Evolutionary conservation across 2,329 filamentous ascomycete species (phyloP).

Genomic region (Aspergillus bombycis): DNA sequence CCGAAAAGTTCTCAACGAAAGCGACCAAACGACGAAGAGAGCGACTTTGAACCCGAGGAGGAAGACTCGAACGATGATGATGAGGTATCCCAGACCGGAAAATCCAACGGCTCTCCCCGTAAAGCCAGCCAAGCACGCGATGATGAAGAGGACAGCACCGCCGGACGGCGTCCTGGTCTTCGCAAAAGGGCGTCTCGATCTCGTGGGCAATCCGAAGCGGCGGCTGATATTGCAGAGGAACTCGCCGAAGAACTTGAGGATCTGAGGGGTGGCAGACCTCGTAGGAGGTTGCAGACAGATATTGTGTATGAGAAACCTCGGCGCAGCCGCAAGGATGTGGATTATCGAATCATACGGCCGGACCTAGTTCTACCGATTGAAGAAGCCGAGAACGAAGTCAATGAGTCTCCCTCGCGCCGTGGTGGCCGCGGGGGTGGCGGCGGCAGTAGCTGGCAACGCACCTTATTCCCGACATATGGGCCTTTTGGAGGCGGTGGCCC

Average conservation of each 20-base stretch:
- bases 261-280: conserved; percentile 50
- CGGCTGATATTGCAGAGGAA: conserved; percentile 56
- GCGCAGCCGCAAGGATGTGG: conserved; percentile 66
- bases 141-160: conserved; percentile 51
- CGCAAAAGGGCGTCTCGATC: conserved; percentile 54
- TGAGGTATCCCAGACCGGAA: conserved; percentile 54
- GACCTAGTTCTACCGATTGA: conserved; percentile 73
- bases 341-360: conserved; percentile 84
- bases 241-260: conserved; percentile 63
- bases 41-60: conserved; percentile 64
- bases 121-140: conserved; percentile 46
- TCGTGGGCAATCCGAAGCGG: conserved; percentile 48
- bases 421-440: conserved; percentile 63
- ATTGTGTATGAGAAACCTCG: conserved; percentile 53
- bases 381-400: conserved; percentile 69
- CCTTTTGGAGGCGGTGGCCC: conserved; percentile 84
- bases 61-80: conserved; percentile 55
- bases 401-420: conserved; percentile 69
- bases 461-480: conserved; percentile 84
- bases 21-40: conserved; percentile 56
- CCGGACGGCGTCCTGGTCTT: conserved; percentile 56
- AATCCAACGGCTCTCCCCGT: conserved; percentile 47
- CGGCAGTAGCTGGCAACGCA: conserved; percentile 69
- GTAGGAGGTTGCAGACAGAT: conserved; percentile 39
- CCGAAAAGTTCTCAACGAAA: conserved; percentile 50